phyloP scores from a whole-genome alignment of 2,329 filamentous ascomycete genomes.

The Colletotrichum eremochloae region DNA sequence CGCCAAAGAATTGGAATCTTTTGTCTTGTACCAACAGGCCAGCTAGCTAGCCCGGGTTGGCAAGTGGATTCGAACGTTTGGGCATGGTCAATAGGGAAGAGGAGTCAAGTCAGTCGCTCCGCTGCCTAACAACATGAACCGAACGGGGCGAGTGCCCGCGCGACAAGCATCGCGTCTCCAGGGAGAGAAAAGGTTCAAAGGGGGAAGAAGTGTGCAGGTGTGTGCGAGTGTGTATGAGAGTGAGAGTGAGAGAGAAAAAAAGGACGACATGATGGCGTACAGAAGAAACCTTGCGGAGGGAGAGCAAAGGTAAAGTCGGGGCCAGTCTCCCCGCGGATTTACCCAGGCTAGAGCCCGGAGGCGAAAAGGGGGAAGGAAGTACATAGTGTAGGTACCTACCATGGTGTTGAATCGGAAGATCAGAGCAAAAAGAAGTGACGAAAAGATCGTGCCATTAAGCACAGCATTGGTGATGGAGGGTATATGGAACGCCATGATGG shows the following conservation, averaged over 20 bases:
- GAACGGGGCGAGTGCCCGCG: constrained; percentile 17
- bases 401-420: background rate
- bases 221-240: no score
- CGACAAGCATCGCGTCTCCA: constrained; percentile 29
- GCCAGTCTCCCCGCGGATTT: constrained; percentile 22
- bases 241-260: background rate
- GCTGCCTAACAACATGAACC: constrained; percentile 13
- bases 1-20: constrained; percentile 33
- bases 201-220: background rate
- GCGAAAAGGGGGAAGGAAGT: background rate
- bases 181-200: background rate
- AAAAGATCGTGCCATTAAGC: constrained; percentile 23
- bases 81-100: constrained; percentile 21
- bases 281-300: constrained; percentile 27
- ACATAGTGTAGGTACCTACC: background rate
- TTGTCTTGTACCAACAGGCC: background rate
- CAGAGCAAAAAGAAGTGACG: background rate
- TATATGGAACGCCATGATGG: constrained; percentile 38
- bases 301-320: constrained; percentile 11
- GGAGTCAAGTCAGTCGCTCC: constrained; percentile 5
- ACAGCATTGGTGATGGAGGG: constrained; percentile 38
- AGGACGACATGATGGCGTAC: constrained; percentile 21
- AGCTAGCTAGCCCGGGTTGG: constrained; percentile 6
- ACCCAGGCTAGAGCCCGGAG: background rate
- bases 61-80: constrained; percentile 27